Base-by-base conservation (phyloP, 2,329 filamentous ascomycete species). In the Mollisia scopiformis region DNA sequence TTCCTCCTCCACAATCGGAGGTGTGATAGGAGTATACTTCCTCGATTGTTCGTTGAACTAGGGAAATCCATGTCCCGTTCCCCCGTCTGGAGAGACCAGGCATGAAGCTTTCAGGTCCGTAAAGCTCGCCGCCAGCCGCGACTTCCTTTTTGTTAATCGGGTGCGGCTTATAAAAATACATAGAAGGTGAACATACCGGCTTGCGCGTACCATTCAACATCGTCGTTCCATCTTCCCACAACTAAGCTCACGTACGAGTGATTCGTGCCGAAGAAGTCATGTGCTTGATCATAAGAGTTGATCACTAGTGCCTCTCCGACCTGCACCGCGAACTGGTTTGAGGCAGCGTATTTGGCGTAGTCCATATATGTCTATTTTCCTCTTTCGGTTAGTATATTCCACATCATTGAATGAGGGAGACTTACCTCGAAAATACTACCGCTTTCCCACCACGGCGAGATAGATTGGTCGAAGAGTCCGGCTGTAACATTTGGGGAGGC, bases 181-280 rank as follows among this genome's bases (percentile, higher is more conserved):
- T 23, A 39, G 55, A 39, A 46, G n/a, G 4, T 19, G 13, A 2
- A 19, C 31, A 35, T 39, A 57, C 55, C 55, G 16, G 55, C 55
- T 33, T 51, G 46, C 19, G 43, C 55, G 37, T 41, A 57, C 55
- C 55, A 57, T 52, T 57, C 55, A 41, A 57, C 55, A 25, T 57
- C 55, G 23, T 57, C 55, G 21, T 57, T 57, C 55, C 55, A 57
- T 41, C 55, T 23, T 33, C 55, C 55, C 2, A 57, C 55, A 16
- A 57, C 55, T 21, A 51, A 30, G n/a, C 41, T 50, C 13, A 51
- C 46, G n/a, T 41, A 57, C 8, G 37, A 35, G 49, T 57, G 55
- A 33, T 57, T 35, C 3, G 55, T 57, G 19, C 55, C 55, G 6
- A 57, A 43, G 33, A 57, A 57, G 33, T 57, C 55, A 33, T 57